Percentiles rank a stretch among this genome's conserved stretches.
Conservation (phyloP, 805 yeast species). For the Suhomyces emberorum region DNA sequence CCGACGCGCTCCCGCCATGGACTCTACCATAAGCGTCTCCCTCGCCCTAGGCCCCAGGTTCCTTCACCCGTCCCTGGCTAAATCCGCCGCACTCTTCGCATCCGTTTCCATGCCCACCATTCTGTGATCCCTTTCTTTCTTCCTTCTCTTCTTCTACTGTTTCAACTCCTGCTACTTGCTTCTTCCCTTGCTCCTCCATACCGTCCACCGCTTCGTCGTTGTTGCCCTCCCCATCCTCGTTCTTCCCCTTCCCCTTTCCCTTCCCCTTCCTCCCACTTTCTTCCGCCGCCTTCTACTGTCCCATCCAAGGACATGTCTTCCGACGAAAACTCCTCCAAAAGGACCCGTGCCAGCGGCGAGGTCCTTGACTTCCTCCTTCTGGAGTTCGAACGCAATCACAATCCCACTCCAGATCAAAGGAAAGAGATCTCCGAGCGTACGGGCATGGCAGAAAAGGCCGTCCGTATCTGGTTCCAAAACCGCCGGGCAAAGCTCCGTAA, state of each 20-base stretch:
- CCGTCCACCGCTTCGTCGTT: neutral
- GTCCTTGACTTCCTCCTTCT: conserved; percentile 63
- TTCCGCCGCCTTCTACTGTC: neutral
- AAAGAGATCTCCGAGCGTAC: conserved; percentile 67
- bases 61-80: neutral
- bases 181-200: neutral
- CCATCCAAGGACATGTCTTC: conserved; percentile 17
- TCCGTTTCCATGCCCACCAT: conserved; percentile 1
- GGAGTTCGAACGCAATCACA: conserved; percentile 70
- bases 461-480: conserved; percentile 91
- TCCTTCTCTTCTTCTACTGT: neutral
- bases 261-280: neutral
- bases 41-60: neutral
- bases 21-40: neutral
- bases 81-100: neutral
- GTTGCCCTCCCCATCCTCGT: neutral
- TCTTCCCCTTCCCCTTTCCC: neutral
- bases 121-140: neutral
- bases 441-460: conserved; percentile 83
- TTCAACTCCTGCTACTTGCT: neutral
- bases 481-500: conserved; percentile 76
- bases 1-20: neutral
- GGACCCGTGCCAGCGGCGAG: conserved; percentile 79
- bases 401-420: conserved; percentile 71
- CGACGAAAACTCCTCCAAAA: conserved; percentile 33